phyloP scores from a whole-genome alignment of 169 alveolate genomes.

The Eimeria maxima region DNA sequence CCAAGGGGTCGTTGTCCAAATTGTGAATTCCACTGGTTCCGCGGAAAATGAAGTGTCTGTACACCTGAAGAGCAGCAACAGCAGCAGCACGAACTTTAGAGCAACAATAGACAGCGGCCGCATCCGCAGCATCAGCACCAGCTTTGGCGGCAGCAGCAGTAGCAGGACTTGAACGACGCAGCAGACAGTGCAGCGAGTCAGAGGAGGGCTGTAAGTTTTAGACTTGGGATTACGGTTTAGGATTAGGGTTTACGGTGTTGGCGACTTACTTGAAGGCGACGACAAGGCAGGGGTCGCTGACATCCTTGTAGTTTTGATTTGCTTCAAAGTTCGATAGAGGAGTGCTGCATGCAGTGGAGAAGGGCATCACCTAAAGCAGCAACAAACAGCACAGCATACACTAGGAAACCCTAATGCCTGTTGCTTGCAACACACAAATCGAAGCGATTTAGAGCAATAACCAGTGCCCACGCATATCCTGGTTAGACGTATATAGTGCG shows the following conservation, averaged over 20 bases:
- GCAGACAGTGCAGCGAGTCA: not conserved
- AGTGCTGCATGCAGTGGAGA: conserved; percentile 97
- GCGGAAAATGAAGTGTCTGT: not conserved
- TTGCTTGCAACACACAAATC: too few species aligned
- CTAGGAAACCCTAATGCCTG: too few species aligned
- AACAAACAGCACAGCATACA: too few species aligned
- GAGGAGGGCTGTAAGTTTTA: not conserved
- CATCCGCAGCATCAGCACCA: not conserved
- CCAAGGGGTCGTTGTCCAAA: conserved; percentile 99
- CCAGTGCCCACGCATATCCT: too few species aligned
- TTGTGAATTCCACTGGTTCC: conserved; percentile 67
- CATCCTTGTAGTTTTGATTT: conserved; percentile 97
- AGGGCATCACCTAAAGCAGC: conserved; percentile 99
- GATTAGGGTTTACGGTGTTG: not conserved
- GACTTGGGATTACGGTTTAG: conserved; percentile 13
- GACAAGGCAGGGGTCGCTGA: conserved; percentile 97
- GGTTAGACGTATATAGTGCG: too few species aligned
- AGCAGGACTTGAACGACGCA: not conserved
- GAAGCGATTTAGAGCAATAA: too few species aligned
- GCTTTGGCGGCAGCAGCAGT: not conserved
- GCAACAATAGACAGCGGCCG: too few species aligned
- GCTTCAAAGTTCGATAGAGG: conserved; percentile 99
- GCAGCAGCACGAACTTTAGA: conserved; percentile 3
- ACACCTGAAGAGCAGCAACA: too few species aligned
- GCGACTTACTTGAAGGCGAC: conserved; percentile 95